Base-by-base conservation (phyloP, 2,329 filamentous ascomycete species). In the Fusarium sp. region DNA sequence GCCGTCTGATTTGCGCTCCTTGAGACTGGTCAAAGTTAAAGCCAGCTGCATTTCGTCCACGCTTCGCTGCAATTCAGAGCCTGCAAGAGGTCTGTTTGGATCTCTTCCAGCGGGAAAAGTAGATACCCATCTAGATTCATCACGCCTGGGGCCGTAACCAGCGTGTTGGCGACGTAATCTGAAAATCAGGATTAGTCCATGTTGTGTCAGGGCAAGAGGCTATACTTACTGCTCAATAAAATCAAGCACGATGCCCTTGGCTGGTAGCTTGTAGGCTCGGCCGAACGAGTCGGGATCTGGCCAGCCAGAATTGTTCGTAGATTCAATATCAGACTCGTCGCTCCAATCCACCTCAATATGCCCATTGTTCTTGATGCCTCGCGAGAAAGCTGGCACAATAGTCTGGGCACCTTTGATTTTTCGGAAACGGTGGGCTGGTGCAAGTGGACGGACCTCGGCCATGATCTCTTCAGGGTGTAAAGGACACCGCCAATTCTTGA, bases 401-500 rank as follows among this genome's bases (percentile, higher is more conserved):
- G 80, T 78, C 4, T 85, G 79, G 14, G 83, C 81, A 49, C 85
- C 84, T 79, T 88, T 90, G 76, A 90, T 81, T 78, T 85, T 89
- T 68, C 89, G 88, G 79, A 86, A 88, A 59, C 85, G 85, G 76
- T 91, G 89, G 25, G 88, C 88, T 6, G 88, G 88, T 3, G 83
- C 88, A 27, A 91, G 83, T 49, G 83, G 80, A 11, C 90, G 88
- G 22, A 91, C 81, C 49, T 86, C 82, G 30, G 82, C 82, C 61
- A 97, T 84, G 60, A 95, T 86, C 68, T 95, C 90, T 56, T 96
- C 93, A 44, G 92, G 85, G 78, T 99, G 96, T 70, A 92, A 90
- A 52, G 95, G 95, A 77, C 96, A 99, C 80, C 90, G 91, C 93
- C 94, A 99, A 59, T 90, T 91, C 75, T 91, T 89, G 54, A 91